Conservation (phyloP, 1,284 basidiomycete species). For the Apiotrichum gamsii region DNA sequence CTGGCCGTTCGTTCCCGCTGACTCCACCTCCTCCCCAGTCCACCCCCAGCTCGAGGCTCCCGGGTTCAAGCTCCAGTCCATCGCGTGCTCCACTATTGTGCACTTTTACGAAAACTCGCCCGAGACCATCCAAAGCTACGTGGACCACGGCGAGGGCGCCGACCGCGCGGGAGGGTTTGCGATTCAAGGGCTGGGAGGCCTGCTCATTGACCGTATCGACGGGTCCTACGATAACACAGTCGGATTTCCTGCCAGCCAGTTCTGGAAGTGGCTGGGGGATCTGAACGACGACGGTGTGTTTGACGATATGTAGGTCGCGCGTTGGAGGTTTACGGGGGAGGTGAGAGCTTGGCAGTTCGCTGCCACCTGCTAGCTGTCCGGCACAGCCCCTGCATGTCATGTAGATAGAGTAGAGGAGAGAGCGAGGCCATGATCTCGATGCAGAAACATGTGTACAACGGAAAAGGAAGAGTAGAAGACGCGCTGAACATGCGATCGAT, state of each 20-base stretch:
- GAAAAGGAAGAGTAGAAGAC: too few species aligned
- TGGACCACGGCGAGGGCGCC: slow-evolving; percentile 77
- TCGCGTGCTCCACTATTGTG: slow-evolving; percentile 74
- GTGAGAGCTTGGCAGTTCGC: too few species aligned
- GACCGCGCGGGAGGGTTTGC: slow-evolving; percentile 94
- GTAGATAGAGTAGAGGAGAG: not conserved
- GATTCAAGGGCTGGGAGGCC: slow-evolving; percentile 77
- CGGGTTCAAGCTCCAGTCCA: slow-evolving; percentile 78
- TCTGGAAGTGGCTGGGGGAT: slow-evolving; percentile 47
- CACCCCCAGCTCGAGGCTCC: slow-evolving; percentile 78
- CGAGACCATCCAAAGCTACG: slow-evolving; percentile 70
- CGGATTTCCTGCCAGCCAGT: slow-evolving; percentile 52
- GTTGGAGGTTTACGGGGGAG: too few species aligned
- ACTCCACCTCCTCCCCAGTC: slow-evolving; percentile 56
- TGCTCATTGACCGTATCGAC: slow-evolving; percentile 75
- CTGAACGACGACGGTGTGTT: slow-evolving; percentile 42
- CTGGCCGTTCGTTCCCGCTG: not conserved
- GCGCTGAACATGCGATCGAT: too few species aligned
- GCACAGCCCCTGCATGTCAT: not conserved
- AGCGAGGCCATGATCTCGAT: not conserved
- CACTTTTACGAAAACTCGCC: slow-evolving; percentile 67
- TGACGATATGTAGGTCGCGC: slow-evolving; percentile 42
- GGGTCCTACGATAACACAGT: slow-evolving; percentile 92
- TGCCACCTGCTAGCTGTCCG: too few species aligned
- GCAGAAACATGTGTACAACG: not conserved